Conservation (phyloP, 2,329 filamentous ascomycete species). For the Metarhizium sp. region DNA sequence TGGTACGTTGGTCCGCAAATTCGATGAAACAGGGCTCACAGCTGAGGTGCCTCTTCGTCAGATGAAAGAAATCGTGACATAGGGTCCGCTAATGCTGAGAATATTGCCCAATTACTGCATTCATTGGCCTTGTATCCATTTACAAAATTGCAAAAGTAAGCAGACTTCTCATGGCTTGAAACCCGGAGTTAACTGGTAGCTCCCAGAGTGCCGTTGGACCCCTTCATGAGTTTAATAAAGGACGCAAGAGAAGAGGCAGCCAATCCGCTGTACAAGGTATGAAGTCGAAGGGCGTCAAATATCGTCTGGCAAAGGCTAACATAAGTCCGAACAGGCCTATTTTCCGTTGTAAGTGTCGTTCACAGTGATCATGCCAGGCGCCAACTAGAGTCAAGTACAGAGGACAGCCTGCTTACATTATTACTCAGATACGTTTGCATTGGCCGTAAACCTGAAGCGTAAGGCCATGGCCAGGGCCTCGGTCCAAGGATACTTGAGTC, state of each 20-base stretch:
- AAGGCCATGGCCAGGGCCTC: neutral
- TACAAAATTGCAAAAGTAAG: slow-evolving; percentile 38
- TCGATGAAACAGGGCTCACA: neutral
- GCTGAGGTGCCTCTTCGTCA: slow-evolving; percentile 16
- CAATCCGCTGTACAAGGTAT: slow-evolving; percentile 46
- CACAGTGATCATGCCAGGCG: neutral
- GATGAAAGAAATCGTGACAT: slow-evolving; percentile 43
- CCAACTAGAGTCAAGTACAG: neutral
- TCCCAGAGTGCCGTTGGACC: slow-evolving; percentile 44
- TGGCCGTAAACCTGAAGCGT: slow-evolving; percentile 41
- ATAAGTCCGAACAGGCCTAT: slow-evolving; percentile 37
- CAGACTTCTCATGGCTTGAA: neutral
- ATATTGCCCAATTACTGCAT: slow-evolving; percentile 43
- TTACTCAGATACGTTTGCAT: slow-evolving; percentile 49
- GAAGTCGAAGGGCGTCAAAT: slow-evolving; percentile 10
- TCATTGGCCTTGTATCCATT: slow-evolving; percentile 50
- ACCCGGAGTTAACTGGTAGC: neutral
- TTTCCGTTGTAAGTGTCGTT: slow-evolving; percentile 45
- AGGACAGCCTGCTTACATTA: slow-evolving; percentile 1
- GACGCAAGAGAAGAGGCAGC: slow-evolving; percentile 45
- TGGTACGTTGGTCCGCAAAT: slow-evolving; percentile 31
- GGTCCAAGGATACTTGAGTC: neutral
- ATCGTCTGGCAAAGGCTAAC: neutral
- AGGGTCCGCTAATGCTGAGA: slow-evolving; percentile 42
- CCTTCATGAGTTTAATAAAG: slow-evolving; percentile 47